A percentile compares a stretch with the other conserved stretches of the same genome.
Conservation (phyloP, 2,329 filamentous ascomycete species). For the Pleochaeta shiraiana region DNA sequence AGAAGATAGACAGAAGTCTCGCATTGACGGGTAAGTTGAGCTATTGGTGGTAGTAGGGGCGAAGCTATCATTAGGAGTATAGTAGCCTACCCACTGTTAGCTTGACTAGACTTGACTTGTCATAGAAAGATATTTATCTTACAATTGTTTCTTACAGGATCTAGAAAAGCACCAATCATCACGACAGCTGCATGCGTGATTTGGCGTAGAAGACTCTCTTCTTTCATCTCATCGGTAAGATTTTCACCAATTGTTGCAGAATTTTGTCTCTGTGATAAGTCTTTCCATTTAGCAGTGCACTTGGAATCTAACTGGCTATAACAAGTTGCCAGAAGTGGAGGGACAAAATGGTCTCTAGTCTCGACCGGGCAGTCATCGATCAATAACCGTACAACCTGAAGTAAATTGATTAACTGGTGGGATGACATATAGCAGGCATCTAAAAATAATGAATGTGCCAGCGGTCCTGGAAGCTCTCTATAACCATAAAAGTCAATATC, state of each 20-base stretch:
- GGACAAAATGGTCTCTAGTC: constrained; percentile 58
- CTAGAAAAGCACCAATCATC: constrained; percentile 75
- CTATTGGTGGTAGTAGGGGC: constrained; percentile 8
- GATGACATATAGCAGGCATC: constrained; percentile 68
- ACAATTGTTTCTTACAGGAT: constrained; percentile 30
- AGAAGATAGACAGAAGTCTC: constrained; percentile 63
- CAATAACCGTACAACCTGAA: constrained; percentile 71
- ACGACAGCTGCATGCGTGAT: constrained; percentile 82
- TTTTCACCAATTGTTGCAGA: constrained; percentile 49
- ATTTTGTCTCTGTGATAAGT: constrained; percentile 40
- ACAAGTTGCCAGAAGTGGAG: constrained; percentile 58
- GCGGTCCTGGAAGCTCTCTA: constrained; percentile 54
- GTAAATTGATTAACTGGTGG: constrained; percentile 82
- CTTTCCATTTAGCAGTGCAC: constrained; percentile 70
- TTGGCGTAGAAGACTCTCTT: constrained; percentile 83
- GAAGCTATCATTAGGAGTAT: constrained; percentile 9
- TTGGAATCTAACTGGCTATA: constrained; percentile 78
- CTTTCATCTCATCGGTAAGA: constrained; percentile 91
- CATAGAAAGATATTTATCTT: neutral
- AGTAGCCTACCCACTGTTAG: neutral
- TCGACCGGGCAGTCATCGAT: constrained; percentile 81
- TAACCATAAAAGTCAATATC: constrained; percentile 85
- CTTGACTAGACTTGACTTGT: constrained; percentile 3
- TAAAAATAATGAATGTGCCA: constrained; percentile 66
- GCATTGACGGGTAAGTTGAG: constrained; percentile 32